Percentiles rank a stretch among this genome's conserved stretches.
Conservation (phyloP, 1,284 basidiomycete genomes). For the Entoloma clypeatum region DNA sequence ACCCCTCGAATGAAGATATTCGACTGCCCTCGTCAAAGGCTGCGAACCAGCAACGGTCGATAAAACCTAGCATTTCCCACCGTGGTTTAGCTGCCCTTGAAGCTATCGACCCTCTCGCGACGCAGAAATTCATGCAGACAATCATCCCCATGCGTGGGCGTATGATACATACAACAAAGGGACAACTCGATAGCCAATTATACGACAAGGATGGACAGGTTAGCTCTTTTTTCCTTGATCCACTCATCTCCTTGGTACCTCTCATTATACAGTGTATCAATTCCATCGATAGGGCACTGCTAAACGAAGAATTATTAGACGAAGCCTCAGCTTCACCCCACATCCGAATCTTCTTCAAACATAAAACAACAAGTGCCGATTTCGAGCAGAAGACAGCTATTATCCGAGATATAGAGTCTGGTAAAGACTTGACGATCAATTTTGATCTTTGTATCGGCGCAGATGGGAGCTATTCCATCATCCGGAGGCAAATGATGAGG, state of each 20-base stretch:
- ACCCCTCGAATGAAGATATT: constrained; percentile 48
- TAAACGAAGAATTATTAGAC: constrained; percentile 83
- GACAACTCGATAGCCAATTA: constrained; percentile 72
- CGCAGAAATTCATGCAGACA: constrained; percentile 71
- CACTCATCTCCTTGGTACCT: constrained; percentile 21
- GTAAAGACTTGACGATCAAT: constrained; percentile 41
- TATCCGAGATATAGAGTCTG: constrained; percentile 43
- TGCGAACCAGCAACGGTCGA: constrained; percentile 73
- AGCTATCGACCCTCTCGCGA: constrained; percentile 72
- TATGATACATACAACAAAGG: constrained; percentile 86
- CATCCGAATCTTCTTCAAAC: constrained; percentile 74
- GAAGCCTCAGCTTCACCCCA: constrained; percentile 61
- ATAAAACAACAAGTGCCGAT: constrained; percentile 71
- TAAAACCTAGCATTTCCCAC: constrained; percentile 95
- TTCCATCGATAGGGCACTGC: constrained; percentile 84
- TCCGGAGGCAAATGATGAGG: constrained; percentile 86
- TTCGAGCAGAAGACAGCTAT: constrained; percentile 65
- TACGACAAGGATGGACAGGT: constrained; percentile 90
- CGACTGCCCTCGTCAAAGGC: constrained; percentile 66
- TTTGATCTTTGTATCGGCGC: constrained; percentile 89
- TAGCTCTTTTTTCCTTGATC: constrained; percentile 29
- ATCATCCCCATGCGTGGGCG: constrained; percentile 93
- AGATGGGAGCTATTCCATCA: constrained; percentile 86
- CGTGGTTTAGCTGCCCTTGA: constrained; percentile 87
- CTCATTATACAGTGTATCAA: constrained; percentile 74